A percentile compares a stretch with the other conserved stretches of the same genome.
Evolutionary conservation across 2,329 filamentous ascomycete genomes (phyloP).

Genomic region (Alternaria brassicicola): DNA sequence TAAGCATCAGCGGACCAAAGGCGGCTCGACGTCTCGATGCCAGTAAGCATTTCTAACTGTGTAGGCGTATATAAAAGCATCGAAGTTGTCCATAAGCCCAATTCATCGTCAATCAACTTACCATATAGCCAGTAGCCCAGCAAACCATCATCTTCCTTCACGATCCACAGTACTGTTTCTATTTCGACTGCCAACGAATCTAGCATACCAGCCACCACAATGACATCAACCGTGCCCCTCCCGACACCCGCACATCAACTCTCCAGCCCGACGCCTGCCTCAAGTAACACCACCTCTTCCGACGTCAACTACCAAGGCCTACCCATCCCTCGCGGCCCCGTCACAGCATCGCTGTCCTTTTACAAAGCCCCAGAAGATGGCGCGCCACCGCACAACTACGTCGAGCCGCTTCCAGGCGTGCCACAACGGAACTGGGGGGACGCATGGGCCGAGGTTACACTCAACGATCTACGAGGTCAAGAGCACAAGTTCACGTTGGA

Average conservation of each 20-base stretch:
- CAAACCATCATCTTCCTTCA: slow-evolving; percentile 1
- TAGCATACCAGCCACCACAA: slow-evolving; percentile 31
- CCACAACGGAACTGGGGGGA: slow-evolving; percentile 69
- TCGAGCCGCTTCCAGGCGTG: slow-evolving; percentile 67
- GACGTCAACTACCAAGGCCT: slow-evolving; percentile 43
- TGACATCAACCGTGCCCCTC: slow-evolving; percentile 52
- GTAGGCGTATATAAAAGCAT: slow-evolving; percentile 29
- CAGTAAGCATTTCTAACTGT: slow-evolving; percentile 39
- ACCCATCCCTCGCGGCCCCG: slow-evolving; percentile 37
- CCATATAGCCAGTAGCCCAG: slow-evolving; percentile 9
- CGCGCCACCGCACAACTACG: slow-evolving; percentile 54
- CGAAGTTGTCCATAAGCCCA: slow-evolving; percentile 7
- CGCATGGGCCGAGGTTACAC: slow-evolving; percentile 57
- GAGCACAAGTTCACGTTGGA: slow-evolving; percentile 72
- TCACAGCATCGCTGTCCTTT: slow-evolving; percentile 36
- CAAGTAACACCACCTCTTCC: slow-evolving; percentile 33
- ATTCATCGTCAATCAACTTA: slow-evolving; percentile 18
- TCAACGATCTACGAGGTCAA: slow-evolving; percentile 75
- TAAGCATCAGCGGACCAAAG: slow-evolving; percentile 14
- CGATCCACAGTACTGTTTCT: neutral
- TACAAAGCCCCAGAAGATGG: slow-evolving; percentile 38
- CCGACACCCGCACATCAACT: slow-evolving; percentile 53
- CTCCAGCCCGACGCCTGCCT: slow-evolving; percentile 30
- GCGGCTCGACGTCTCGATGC: slow-evolving; percentile 8
- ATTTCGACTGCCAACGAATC: neutral